phyloP scores from a whole-genome alignment of 2,329 filamentous ascomycete species.

The Dactylellina haptotyla region DNA sequence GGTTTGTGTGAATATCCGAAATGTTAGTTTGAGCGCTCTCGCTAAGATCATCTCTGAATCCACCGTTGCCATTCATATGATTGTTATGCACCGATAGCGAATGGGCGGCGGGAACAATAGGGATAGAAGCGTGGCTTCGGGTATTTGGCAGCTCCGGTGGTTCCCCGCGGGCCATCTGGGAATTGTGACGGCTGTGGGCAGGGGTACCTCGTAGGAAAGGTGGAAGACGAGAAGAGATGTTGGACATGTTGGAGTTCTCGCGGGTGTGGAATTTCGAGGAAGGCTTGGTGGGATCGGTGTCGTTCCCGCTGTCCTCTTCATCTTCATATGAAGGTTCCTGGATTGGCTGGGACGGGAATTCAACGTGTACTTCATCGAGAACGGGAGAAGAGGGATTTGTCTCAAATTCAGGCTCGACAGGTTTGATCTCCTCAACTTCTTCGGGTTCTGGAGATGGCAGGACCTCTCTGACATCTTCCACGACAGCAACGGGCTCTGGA shows the following conservation, averaged over 20 bases:
- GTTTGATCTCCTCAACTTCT: constrained; percentile 36
- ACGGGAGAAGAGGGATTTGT: constrained; percentile 57
- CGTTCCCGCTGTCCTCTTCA: constrained; percentile 55
- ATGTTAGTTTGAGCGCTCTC: constrained; percentile 62
- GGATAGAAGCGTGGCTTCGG: constrained; percentile 56
- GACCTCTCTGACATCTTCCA: neutral
- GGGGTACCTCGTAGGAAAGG: constrained; percentile 48
- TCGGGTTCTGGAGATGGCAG: neutral
- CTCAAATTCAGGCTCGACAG: constrained; percentile 55
- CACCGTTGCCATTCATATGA: constrained; percentile 41
- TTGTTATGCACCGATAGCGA: constrained; percentile 56
- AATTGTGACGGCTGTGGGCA: constrained; percentile 46
- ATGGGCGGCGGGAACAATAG: constrained; percentile 63
- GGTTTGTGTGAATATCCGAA: constrained; percentile 58
- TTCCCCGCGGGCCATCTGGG: constrained; percentile 73
- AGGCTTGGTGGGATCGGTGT: constrained; percentile 57
- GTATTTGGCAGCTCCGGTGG: constrained; percentile 72
- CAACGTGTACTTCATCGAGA: constrained; percentile 34
- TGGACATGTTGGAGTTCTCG: constrained; percentile 53
- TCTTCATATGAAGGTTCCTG: constrained; percentile 54
- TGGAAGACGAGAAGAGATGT: constrained; percentile 47
- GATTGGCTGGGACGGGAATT: constrained; percentile 56
- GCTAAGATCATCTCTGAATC: constrained; percentile 59
- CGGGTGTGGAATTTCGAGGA: constrained; percentile 56
- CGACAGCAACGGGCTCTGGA: constrained; percentile 22